phyloP scores from a whole-genome alignment of 371 early-diverging fungal genomes.

The Mortierella sp. region DNA sequence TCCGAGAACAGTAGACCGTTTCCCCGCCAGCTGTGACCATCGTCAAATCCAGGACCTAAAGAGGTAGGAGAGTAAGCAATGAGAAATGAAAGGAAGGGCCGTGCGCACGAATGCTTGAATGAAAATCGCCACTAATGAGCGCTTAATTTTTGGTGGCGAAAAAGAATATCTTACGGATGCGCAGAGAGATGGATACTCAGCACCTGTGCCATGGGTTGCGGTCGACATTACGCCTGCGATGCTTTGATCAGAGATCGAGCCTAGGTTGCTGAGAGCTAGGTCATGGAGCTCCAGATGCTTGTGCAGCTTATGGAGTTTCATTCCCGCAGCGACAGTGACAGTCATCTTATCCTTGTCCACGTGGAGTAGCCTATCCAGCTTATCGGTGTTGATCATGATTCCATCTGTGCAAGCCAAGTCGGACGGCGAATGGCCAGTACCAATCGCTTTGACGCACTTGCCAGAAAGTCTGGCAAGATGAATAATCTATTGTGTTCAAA shows the following conservation, averaged over 20 bases:
- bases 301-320: conserved; percentile 74
- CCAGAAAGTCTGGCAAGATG: conserved; percentile 57
- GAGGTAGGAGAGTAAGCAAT: neutral
- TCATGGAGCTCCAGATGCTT: conserved; percentile 65
- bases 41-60: conserved; percentile 67
- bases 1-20: conserved; percentile 61
- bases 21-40: conserved; percentile 70
- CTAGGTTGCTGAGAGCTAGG: conserved; percentile 79
- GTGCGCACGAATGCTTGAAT: no score
- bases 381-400: conserved; percentile 78
- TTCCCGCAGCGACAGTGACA: conserved; percentile 81
- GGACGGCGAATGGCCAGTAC: conserved; percentile 86
- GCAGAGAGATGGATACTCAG: conserved; percentile 74
- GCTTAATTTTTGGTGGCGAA: no score
- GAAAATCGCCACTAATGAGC: no score
- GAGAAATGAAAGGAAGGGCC: no score
- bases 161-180: conserved; percentile 68
- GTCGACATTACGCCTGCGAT: conserved; percentile 84
- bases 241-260: conserved; percentile 88
- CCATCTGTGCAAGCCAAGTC: conserved; percentile 81
- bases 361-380: conserved; percentile 66
- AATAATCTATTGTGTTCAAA: conserved; percentile 59
- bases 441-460: conserved; percentile 74
- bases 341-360: conserved; percentile 61
- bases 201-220: conserved; percentile 87